Evolutionary conservation across 164 flowering plant species (phyloP), one percentile per base, ranked within the genome.

Genomic region (Annona cherimola): DNA sequence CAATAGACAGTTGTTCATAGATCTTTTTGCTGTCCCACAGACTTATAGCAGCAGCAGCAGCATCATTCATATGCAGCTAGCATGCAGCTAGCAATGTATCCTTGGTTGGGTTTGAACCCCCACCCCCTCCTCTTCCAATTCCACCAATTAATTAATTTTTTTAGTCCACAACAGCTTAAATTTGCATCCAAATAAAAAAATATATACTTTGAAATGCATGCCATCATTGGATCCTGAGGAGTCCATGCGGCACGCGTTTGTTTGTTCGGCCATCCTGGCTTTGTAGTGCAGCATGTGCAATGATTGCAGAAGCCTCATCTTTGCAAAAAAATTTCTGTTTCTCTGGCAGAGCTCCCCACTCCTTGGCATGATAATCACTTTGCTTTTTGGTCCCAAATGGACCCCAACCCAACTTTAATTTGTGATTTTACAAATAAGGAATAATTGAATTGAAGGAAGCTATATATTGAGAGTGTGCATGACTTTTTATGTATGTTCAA

Each of bases 251-350:
- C 39, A 75, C 59, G 57, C 57, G 57, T 69, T 54, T 55, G 44
- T 43, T 40, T 54, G 78, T 74, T 83, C 62, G 75, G 82, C 79
- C 82, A 84, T 74, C 79, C 79, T 77, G 57, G 26, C 61, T 54
- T 42, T 70, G 8, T 26, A 80, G 80, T 75, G 79, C 83, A 81
- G 79, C 83, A 81, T 76, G 77, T 42, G 79, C 79, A 84, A 84
- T 84, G 72, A 84, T 86, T 81, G 78, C 73, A 16, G 18, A 59
- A 11, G n/a, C 63, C 8, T 44, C 59, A 59, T 67, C 62, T 69
- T 63, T 75, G 41, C 46, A 66, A 42, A 71, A 44, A 61, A 39
- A 5, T 66, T 44, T 26, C 43, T 55, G 69, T 11, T 68, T 18
- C 69, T 55, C 71, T 18, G 62, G 8, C 43, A 4, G 20, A 50